Percentiles rank a stretch among this genome's conserved stretches.
phyloP scores from a whole-genome alignment of 2,329 filamentous ascomycete genomes.

The Cercospora sp. region DNA sequence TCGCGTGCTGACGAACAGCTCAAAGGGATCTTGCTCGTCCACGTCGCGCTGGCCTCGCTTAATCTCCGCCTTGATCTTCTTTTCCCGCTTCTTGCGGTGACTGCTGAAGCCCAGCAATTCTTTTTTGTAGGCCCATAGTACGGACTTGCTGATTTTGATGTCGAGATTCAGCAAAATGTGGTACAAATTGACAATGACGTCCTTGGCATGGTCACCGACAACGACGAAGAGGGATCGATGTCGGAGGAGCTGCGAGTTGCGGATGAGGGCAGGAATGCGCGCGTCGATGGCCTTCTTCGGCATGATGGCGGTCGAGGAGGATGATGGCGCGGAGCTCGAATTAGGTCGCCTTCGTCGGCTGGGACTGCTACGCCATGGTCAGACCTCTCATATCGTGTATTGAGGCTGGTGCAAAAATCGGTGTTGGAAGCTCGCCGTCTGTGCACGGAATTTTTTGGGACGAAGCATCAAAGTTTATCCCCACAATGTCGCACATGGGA shows the following conservation, averaged over 20 bases:
- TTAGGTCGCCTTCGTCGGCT: conserved; percentile 7
- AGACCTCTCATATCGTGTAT: not conserved
- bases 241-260: conserved; percentile 91
- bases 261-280: conserved; percentile 85
- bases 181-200: conserved; percentile 93
- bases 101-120: conserved; percentile 92
- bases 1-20: conserved; percentile 93
- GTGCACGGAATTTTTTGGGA: conserved; percentile 2
- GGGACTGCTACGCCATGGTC: not conserved
- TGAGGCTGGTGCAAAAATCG: not conserved
- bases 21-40: conserved; percentile 92
- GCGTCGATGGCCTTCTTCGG: conserved; percentile 68
- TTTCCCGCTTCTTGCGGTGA: conserved; percentile 96
- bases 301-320: conserved; percentile 45
- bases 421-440: not conserved
- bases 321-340: not conserved
- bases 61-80: conserved; percentile 98
- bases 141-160: conserved; percentile 92
- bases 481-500: not conserved
- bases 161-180: conserved; percentile 89
- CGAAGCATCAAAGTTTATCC: conserved; percentile 1
- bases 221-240: conserved; percentile 98
- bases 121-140: conserved; percentile 98
- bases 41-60: conserved; percentile 90
- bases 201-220: conserved; percentile 90